Conservation (phyloP, 306 rosid species). For the Glycyrrhiza uralensis region DNA sequence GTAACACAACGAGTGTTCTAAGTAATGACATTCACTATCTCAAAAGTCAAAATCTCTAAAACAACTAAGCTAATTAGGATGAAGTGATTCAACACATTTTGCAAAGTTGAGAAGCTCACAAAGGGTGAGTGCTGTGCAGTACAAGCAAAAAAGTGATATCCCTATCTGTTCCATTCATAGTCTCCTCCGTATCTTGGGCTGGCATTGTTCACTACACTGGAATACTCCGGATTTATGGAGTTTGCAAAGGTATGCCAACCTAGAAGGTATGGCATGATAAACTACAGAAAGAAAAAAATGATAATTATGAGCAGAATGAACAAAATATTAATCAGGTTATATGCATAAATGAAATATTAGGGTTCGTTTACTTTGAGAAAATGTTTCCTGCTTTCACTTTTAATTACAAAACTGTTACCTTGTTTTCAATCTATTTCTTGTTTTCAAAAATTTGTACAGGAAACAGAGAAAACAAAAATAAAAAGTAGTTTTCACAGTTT, state of each 20-base stretch:
- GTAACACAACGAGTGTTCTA: too few species aligned
- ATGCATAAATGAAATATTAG: background rate
- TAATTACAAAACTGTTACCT: too few species aligned
- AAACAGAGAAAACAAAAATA: too few species aligned
- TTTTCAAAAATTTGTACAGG: too few species aligned
- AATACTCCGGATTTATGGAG: constrained; percentile 60
- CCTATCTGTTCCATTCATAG: constrained; percentile 75
- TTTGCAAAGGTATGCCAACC: constrained; percentile 89
- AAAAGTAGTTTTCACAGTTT: too few species aligned
- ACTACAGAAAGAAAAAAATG: constrained; percentile 46
- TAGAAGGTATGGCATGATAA: constrained; percentile 67
- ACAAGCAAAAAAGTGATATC: constrained; percentile 8
- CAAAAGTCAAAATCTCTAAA: constrained; percentile 15
- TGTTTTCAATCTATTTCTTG: too few species aligned
- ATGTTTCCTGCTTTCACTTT: too few species aligned
- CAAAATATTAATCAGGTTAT: background rate
- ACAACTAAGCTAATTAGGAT: constrained; percentile 13
- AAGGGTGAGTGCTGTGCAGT: background rate
- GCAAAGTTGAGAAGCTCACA: constrained; percentile 1
- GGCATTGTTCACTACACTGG: constrained; percentile 39
- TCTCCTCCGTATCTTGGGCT: constrained; percentile 72
- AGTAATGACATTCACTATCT: background rate
- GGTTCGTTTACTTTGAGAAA: too few species aligned
- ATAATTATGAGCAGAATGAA: background rate
- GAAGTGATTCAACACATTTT: background rate